Percentiles rank a stretch among this genome's conserved stretches.
These are phyloP conservation scores for Colletotrichum echinochloae DNA, from an alignment of 2,329 filamentous ascomycete genomes.

Conservation along the genomic window DNA sequence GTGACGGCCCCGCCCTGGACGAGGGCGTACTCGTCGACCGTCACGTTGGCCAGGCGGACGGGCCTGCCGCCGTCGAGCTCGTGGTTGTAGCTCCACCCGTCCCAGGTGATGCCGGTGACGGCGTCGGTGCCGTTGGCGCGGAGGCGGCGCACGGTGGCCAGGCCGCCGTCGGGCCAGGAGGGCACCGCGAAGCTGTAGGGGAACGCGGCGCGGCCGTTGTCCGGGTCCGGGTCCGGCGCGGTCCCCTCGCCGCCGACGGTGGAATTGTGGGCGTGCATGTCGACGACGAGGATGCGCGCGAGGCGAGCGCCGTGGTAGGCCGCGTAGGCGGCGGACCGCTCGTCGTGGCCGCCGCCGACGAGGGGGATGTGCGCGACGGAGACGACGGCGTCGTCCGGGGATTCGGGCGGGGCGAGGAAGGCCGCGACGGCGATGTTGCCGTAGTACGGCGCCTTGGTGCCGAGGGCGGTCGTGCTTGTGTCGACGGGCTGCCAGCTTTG, in stretches of 20 bases:
- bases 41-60: slow-evolving; percentile 66
- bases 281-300: slow-evolving; percentile 64
- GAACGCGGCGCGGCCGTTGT: slow-evolving; percentile 45
- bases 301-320: slow-evolving; percentile 61
- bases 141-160: slow-evolving; percentile 59
- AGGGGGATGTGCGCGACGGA: slow-evolving; percentile 63
- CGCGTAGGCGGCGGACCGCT: slow-evolving; percentile 66
- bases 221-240: slow-evolving; percentile 46
- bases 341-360: slow-evolving; percentile 38
- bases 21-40: slow-evolving; percentile 58
- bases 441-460: slow-evolving; percentile 74
- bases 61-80: slow-evolving; percentile 67
- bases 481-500: slow-evolving; percentile 69
- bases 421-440: slow-evolving; percentile 69
- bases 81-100: slow-evolving; percentile 71
- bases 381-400: slow-evolving; percentile 50
- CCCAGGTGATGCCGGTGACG: slow-evolving; percentile 70
- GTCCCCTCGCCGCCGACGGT: slow-evolving; percentile 56
- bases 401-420: slow-evolving; percentile 62
- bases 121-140: slow-evolving; percentile 73
- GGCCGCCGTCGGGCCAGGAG: slow-evolving; percentile 38
- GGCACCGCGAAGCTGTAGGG: slow-evolving; percentile 58
- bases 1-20: slow-evolving; percentile 52
- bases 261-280: slow-evolving; percentile 71
- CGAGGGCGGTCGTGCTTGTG: slow-evolving; percentile 61